A percentile compares a stretch with the other conserved stretches of the same genome.
Evolutionary conservation across 1,139 yeast species (phyloP).

Genomic region (Meyerozyma smithsonii): DNA sequence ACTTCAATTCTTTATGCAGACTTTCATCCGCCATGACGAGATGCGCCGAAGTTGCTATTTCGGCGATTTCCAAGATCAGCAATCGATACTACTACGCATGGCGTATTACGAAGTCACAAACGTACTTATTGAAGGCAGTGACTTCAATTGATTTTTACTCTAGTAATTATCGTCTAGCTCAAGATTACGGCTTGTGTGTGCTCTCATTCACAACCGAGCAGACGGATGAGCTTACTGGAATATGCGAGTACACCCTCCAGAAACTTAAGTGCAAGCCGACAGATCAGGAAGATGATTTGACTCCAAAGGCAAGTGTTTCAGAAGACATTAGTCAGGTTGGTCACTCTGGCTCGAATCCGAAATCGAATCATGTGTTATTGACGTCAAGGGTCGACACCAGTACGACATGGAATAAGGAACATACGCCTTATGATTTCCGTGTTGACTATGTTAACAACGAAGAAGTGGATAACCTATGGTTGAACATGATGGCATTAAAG

Average conservation of each 20-base stretch:
- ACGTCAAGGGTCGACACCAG: background rate
- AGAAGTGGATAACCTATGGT: constrained; percentile 4
- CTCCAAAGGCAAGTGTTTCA: background rate
- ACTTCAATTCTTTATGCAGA: constrained; percentile 22
- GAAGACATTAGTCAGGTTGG: too few species aligned
- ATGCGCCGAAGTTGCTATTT: constrained; percentile 33
- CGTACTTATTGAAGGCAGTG: constrained; percentile 24
- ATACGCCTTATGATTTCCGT: constrained; percentile 7
- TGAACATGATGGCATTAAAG: constrained; percentile 1
- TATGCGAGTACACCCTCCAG: background rate
- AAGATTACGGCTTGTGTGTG: background rate
- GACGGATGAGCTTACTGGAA: background rate
- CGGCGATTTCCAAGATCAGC: constrained; percentile 18
- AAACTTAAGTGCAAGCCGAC: background rate
- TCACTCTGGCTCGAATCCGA: too few species aligned
- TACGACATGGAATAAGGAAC: background rate
- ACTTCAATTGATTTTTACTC: constrained; percentile 10
- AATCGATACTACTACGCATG: constrained; percentile 48
- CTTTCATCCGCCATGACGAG: constrained; percentile 29
- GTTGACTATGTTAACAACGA: constrained; percentile 4
- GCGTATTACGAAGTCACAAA: constrained; percentile 45
- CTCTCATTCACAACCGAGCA: background rate
- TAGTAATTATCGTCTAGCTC: background rate
- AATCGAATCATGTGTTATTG: too few species aligned
- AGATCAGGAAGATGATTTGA: background rate